phyloP scores from a whole-genome alignment of 2,329 filamentous ascomycete genomes.

The Aureobasidium sp. region DNA sequence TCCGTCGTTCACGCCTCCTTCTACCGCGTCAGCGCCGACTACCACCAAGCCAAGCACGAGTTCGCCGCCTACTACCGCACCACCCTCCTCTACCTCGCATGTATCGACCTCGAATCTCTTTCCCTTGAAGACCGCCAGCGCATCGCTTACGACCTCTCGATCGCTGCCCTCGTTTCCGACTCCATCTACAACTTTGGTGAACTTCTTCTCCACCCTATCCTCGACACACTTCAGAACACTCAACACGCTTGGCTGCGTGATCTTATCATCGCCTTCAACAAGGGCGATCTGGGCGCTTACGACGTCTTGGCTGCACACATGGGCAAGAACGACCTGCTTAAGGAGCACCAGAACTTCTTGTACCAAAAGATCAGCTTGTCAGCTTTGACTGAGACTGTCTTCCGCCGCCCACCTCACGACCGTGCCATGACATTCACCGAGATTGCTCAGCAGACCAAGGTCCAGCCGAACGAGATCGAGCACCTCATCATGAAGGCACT shows the following conservation, averaged over 20 bases:
- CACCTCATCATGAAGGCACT: constrained; percentile 99
- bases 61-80: constrained; percentile 97
- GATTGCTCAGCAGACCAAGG: constrained; percentile 87
- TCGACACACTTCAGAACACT: constrained; percentile 70
- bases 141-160: constrained; percentile 84
- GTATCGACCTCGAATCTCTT: constrained; percentile 74
- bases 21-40: constrained; percentile 89
- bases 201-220: constrained; percentile 92
- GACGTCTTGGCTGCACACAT: constrained; percentile 66
- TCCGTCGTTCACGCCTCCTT: constrained; percentile 92
- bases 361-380: constrained; percentile 98
- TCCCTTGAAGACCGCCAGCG: constrained; percentile 65
- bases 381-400: constrained; percentile 89
- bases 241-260: constrained; percentile 83
- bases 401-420: constrained; percentile 90
- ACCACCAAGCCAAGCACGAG: constrained; percentile 84
- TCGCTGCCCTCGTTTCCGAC: constrained; percentile 86
- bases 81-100: constrained; percentile 93
- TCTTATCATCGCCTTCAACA: constrained; percentile 96
- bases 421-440: constrained; percentile 86
- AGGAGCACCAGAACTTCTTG: constrained; percentile 72
- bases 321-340: constrained; percentile 67
- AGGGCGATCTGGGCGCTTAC: constrained; percentile 82
- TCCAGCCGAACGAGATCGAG: constrained; percentile 85
- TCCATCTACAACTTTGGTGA: constrained; percentile 99